Evolutionary conservation across 192 early-diverging fungal species (phyloP).

Genomic region (Linnemannia schmuckeri): DNA sequence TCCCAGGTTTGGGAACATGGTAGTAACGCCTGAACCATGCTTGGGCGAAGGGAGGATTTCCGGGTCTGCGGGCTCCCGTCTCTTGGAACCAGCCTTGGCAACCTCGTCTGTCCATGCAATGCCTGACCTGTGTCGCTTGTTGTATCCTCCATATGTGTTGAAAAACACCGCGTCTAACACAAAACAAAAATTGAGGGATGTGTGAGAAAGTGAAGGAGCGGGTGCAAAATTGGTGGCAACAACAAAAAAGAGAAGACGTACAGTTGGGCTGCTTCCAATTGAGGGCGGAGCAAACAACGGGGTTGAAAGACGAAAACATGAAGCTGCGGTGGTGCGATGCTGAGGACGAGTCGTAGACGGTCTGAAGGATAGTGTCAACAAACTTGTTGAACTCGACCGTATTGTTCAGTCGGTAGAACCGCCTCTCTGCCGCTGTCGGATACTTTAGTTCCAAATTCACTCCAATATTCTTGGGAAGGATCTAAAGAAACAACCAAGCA

Average conservation of each 20-base stretch:
- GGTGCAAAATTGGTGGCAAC: too few relatives aligned
- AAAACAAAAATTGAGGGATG: background rate
- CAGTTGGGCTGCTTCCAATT: conserved; percentile 99
- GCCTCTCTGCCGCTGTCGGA: conserved; percentile 75
- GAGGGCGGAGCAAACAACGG: conserved; percentile 90
- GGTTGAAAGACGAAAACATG: conserved; percentile 94
- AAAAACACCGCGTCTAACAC: conserved; percentile 91
- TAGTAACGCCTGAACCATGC: conserved; percentile 22
- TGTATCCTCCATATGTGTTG: conserved; percentile 84
- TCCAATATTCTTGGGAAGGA: conserved; percentile 78
- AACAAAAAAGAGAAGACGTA: conserved; percentile 47
- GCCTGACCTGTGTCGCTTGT: conserved; percentile 17
- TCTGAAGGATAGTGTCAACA: conserved; percentile 92
- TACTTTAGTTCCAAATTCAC: conserved; percentile 92
- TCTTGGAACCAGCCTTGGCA: conserved; percentile 1
- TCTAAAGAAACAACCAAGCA: conserved; percentile 57
- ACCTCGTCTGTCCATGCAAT: background rate
- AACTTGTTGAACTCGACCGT: conserved; percentile 83
- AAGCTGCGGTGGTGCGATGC: conserved; percentile 43
- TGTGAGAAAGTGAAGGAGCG: background rate
- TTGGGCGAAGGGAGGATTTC: conserved; percentile 38
- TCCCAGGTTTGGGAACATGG: background rate
- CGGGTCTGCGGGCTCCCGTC: conserved; percentile 34
- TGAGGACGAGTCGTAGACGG: conserved; percentile 82
- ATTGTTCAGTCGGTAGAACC: conserved; percentile 63